phyloP scores from a whole-genome alignment of 2,329 filamentous ascomycete genomes.

The Botrytis medusae region DNA sequence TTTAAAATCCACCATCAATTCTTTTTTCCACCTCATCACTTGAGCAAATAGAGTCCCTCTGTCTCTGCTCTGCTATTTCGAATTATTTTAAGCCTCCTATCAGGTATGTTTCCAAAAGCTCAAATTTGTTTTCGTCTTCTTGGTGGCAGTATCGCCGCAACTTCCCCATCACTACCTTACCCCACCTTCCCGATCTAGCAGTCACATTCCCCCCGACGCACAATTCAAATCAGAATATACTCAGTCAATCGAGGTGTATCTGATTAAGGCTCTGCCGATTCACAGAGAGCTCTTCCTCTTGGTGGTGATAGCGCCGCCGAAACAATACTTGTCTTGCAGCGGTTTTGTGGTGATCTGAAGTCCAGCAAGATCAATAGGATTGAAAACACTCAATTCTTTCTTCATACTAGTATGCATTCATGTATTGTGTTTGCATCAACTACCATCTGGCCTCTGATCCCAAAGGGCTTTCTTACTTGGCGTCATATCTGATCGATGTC shows the following conservation, averaged over 20 bases:
- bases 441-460: too few species aligned
- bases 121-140: neutral
- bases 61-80: neutral
- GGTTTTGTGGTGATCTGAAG: too few species aligned
- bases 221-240: neutral
- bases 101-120: neutral
- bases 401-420: neutral
- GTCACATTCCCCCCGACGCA: neutral
- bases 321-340: neutral
- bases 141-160: neutral
- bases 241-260: neutral
- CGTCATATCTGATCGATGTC: neutral
- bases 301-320: neutral
- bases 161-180: neutral
- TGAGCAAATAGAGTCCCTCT: slow-evolving; percentile 15
- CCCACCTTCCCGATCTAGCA: neutral
- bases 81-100: neutral
- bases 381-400: neutral
- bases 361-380: neutral
- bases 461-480: neutral
- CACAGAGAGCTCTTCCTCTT: neutral
- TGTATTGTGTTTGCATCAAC: neutral
- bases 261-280: neutral
- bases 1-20: neutral
- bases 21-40: neutral